Conservation (phyloP, 2,329 filamentous ascomycete genomes). For the Emmonsiellopsis sp. region DNA sequence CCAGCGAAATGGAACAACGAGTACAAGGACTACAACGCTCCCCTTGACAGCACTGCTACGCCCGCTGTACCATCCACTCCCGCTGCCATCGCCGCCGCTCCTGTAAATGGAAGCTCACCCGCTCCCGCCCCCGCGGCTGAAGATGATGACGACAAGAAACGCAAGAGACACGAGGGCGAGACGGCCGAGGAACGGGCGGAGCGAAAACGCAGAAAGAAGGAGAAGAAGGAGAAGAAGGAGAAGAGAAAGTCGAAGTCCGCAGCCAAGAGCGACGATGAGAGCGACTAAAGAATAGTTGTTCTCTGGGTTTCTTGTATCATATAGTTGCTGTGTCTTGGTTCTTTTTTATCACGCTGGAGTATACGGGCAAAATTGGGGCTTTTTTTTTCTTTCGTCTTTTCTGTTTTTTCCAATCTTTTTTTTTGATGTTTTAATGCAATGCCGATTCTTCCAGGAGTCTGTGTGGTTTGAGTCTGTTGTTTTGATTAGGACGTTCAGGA, state of each 20-base stretch:
- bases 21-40: conserved; percentile 80
- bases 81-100: conserved; percentile 25
- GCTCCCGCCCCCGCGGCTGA: conserved; percentile 26
- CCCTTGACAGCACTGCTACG: conserved; percentile 33
- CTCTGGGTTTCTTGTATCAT: conserved; percentile 30
- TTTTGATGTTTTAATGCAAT: conserved; percentile 1
- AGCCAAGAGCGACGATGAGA: conserved; percentile 27
- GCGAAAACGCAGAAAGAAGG: conserved; percentile 43
- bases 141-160: conserved; percentile 44
- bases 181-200: conserved; percentile 39
- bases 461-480: neutral
- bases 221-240: conserved; percentile 48
- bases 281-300: conserved; percentile 24
- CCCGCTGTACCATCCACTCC: conserved; percentile 36
- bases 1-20: conserved; percentile 85
- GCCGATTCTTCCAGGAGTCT: neutral
- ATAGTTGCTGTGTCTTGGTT: conserved; percentile 14
- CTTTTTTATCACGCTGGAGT: conserved; percentile 26
- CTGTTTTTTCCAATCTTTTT: neutral
- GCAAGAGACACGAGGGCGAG: conserved; percentile 48
- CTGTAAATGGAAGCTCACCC: conserved; percentile 20
- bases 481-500: neutral
- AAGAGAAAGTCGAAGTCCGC: conserved; percentile 63
- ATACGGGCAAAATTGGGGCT: conserved; percentile 23
- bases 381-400: conserved; percentile 13